A percentile compares a stretch with the other conserved stretches of the same genome.
Conservation (phyloP, 352 stramenopile species). For the Phytophthora crassamura region DNA sequence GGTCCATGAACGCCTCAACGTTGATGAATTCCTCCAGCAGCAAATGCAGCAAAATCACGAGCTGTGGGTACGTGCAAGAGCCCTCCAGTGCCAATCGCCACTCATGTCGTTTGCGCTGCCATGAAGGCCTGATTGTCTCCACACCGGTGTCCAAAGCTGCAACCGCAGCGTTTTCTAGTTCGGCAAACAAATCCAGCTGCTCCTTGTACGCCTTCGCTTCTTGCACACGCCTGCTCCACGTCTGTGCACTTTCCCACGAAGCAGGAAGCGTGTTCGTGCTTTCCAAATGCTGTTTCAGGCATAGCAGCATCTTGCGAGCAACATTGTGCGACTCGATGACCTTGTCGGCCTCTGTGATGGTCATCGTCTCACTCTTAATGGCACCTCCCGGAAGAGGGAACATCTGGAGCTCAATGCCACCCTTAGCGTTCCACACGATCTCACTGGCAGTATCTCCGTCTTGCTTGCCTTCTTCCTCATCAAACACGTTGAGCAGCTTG, state of each 20-base stretch:
- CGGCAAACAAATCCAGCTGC: conserved; percentile 52
- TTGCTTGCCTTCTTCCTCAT: conserved; percentile 29
- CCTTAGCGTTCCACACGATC: conserved; percentile 41
- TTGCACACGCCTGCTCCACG: conserved; percentile 53
- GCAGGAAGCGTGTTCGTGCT: conserved; percentile 56
- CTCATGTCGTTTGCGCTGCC: conserved; percentile 78
- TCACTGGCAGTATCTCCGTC: conserved; percentile 16
- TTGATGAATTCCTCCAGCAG: conserved; percentile 83
- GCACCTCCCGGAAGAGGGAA: conserved; percentile 71
- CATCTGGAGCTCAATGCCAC: conserved; percentile 58
- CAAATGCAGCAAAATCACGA: conserved; percentile 76
- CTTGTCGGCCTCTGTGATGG: conserved; percentile 50
- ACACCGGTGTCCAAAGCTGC: conserved; percentile 42
- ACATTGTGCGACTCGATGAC: conserved; percentile 55
- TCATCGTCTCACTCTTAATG: conserved; percentile 52
- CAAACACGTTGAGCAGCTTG: conserved; percentile 36
- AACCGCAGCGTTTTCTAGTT: conserved; percentile 68
- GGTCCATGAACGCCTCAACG: conserved; percentile 82
- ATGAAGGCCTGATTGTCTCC: conserved; percentile 72
- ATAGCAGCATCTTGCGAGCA: conserved; percentile 68
- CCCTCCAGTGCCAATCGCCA: conserved; percentile 74
- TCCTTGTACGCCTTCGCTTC: conserved; percentile 41
- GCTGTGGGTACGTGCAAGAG: conserved; percentile 70
- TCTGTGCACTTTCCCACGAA: conserved; percentile 52
- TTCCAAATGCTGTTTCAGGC: conserved; percentile 62